Conservation (phyloP, 1,284 basidiomycete genomes). For the Leccinum pachyderme region DNA sequence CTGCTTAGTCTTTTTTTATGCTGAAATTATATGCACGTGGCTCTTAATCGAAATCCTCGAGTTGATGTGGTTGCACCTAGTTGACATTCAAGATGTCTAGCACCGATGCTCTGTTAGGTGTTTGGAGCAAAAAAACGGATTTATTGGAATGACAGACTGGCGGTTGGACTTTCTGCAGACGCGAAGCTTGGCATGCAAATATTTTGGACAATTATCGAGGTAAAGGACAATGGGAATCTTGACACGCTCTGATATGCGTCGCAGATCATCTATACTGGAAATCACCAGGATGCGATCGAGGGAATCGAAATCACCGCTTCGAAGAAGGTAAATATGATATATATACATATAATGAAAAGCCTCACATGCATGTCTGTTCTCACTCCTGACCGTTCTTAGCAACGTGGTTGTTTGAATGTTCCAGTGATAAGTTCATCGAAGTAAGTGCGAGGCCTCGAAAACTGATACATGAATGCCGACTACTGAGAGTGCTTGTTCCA, state of each 20-base stretch:
- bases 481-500: not conserved
- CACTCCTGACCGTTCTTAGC: not conserved
- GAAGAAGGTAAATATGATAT: slow-evolving; percentile 66
- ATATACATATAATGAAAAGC: slow-evolving; percentile 48
- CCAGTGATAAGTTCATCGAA: not conserved
- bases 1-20: slow-evolving; percentile 1
- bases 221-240: slow-evolving; percentile 8
- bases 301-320: slow-evolving; percentile 68
- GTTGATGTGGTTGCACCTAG: not conserved
- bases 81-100: not conserved
- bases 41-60: not conserved
- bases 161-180: too few relatives aligned
- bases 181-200: too few relatives aligned
- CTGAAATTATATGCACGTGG: not conserved
- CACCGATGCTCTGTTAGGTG: slow-evolving; percentile 46
- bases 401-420: not conserved
- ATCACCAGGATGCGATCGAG: slow-evolving; percentile 72
- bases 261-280: slow-evolving; percentile 70
- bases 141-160: slow-evolving; percentile 62
- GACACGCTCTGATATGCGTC: slow-evolving; percentile 1
- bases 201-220: slow-evolving; percentile 34
- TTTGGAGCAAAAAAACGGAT: slow-evolving; percentile 81
- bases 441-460: not conserved
- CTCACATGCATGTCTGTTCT: slow-evolving; percentile 44
- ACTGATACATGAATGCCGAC: not conserved